These are phyloP conservation scores for Craspedostauros australis DNA, from an alignment of 108 stramenopile genomes.

Conservation along the genomic window DNA sequence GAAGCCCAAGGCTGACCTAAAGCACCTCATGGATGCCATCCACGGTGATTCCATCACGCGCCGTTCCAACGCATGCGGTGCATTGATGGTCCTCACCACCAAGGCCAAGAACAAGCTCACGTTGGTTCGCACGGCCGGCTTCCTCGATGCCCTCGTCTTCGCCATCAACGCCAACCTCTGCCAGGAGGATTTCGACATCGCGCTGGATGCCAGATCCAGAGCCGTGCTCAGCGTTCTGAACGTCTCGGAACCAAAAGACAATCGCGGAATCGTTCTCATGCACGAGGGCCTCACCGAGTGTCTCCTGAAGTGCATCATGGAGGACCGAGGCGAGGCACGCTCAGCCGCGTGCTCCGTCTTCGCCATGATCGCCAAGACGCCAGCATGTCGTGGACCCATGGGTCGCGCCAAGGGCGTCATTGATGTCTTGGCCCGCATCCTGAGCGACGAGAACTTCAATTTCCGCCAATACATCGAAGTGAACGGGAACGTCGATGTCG, in stretches of 20 bases:
- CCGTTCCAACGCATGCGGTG: slow-evolving; percentile 75
- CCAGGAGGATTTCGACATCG: slow-evolving; percentile 33
- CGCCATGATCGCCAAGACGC: slow-evolving; percentile 65
- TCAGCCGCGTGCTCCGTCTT: slow-evolving; percentile 47
- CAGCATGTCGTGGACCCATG: slow-evolving; percentile 49
- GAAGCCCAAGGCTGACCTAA: slow-evolving; percentile 50
- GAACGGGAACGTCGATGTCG: not conserved
- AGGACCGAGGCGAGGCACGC: slow-evolving; percentile 62
- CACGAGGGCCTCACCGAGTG: slow-evolving; percentile 47
- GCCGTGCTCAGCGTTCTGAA: slow-evolving; percentile 51
- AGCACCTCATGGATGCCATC: slow-evolving; percentile 49
- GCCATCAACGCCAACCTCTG: slow-evolving; percentile 31
- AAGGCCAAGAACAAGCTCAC: slow-evolving; percentile 47
- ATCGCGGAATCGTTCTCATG: slow-evolving; percentile 44
- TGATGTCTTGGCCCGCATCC: slow-evolving; percentile 23
- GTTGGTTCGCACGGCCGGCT: slow-evolving; percentile 60
- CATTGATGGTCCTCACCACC: slow-evolving; percentile 63
- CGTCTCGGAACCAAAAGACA: slow-evolving; percentile 57
- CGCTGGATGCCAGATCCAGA: slow-evolving; percentile 52
- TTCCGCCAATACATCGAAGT: not conserved
- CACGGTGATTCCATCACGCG: slow-evolving; percentile 40
- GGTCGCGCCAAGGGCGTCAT: slow-evolving; percentile 29
- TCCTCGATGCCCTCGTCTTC: slow-evolving; percentile 57
- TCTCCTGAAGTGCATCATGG: slow-evolving; percentile 46
- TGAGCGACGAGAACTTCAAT: slow-evolving; percentile 21